Evolutionary conservation across 2,329 filamentous ascomycete genomes (phyloP).

Genomic region (Ascochyta koolunga): DNA sequence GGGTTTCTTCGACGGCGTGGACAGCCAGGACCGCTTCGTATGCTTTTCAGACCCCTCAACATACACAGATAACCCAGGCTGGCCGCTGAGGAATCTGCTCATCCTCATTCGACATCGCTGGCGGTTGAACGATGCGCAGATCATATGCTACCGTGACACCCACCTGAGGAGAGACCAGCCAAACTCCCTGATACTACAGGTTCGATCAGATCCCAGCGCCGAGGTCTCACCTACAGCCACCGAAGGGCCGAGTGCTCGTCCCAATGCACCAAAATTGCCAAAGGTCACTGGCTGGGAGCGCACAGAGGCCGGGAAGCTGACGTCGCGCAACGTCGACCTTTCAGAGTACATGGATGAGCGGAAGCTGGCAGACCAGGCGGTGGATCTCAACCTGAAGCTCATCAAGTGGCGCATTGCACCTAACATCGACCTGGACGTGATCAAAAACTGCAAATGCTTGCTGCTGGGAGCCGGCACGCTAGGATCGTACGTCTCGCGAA

Average conservation of each 20-base stretch:
- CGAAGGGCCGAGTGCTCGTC: conserved; percentile 21
- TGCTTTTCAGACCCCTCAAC: conserved; percentile 93
- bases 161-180: conserved; percentile 78
- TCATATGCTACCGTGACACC: conserved; percentile 89
- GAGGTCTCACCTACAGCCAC: conserved; percentile 15
- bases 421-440: conserved; percentile 81
- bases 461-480: conserved; percentile 91
- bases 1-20: conserved; percentile 80
- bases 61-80: conserved; percentile 84
- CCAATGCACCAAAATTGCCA: conserved; percentile 65
- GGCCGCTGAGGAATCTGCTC: conserved; percentile 89
- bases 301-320: conserved; percentile 76
- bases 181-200: conserved; percentile 75
- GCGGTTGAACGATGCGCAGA: conserved; percentile 75
- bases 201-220: conserved; percentile 31
- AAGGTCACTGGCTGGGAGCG: conserved; percentile 97
- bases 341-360: conserved; percentile 92
- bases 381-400: conserved; percentile 94
- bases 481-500: conserved; percentile 90
- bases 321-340: conserved; percentile 78
- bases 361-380: conserved; percentile 87
- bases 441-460: conserved; percentile 89
- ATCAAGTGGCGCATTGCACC: conserved; percentile 99
- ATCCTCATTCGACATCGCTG: conserved; percentile 84
- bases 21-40: conserved; percentile 77